These are phyloP conservation scores for Pythium coloratum DNA, from an alignment of 352 stramenopile genomes.

Conservation along the genomic window DNA sequence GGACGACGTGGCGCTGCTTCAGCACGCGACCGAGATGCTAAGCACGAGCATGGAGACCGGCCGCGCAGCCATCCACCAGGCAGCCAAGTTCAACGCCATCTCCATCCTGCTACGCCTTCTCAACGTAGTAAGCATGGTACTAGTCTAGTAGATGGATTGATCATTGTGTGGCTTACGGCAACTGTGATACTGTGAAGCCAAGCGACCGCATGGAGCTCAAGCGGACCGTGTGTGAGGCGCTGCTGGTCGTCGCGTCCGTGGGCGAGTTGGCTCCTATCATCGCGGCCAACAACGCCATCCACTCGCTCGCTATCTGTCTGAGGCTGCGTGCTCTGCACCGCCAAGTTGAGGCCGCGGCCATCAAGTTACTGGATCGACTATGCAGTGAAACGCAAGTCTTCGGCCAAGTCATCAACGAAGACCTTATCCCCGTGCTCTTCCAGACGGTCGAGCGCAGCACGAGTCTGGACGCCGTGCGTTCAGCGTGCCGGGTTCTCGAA, in stretches of 20 bases:
- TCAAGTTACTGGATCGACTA: constrained; percentile 41
- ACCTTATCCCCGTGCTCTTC: constrained; percentile 52
- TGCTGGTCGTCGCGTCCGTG: constrained; percentile 39
- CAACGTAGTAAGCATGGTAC: constrained; percentile 20
- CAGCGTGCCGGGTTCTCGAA: constrained; percentile 69
- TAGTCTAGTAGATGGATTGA: not conserved
- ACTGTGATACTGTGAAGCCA: constrained; percentile 13
- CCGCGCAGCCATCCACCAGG: constrained; percentile 31
- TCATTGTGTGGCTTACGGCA: not conserved
- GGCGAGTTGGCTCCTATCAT: constrained; percentile 46
- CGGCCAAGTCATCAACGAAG: constrained; percentile 58
- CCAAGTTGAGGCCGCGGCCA: constrained; percentile 34
- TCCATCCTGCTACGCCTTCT: constrained; percentile 38
- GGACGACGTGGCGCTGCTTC: constrained; percentile 39
- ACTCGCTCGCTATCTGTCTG: constrained; percentile 41
- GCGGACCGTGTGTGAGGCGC: constrained; percentile 37
- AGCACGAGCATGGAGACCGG: constrained; percentile 36
- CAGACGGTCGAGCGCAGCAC: constrained; percentile 54
- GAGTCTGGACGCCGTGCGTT: constrained; percentile 45
- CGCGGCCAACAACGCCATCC: constrained; percentile 39
- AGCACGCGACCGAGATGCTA: constrained; percentile 41
- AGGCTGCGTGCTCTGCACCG: constrained; percentile 19
- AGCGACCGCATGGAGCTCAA: constrained; percentile 40
- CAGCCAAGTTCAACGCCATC: constrained; percentile 35
- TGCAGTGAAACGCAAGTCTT: constrained; percentile 43